These are phyloP conservation scores for Macrophomina phaseolina DNA, from an alignment of 2,329 filamentous ascomycete species.

Conservation along the genomic window DNA sequence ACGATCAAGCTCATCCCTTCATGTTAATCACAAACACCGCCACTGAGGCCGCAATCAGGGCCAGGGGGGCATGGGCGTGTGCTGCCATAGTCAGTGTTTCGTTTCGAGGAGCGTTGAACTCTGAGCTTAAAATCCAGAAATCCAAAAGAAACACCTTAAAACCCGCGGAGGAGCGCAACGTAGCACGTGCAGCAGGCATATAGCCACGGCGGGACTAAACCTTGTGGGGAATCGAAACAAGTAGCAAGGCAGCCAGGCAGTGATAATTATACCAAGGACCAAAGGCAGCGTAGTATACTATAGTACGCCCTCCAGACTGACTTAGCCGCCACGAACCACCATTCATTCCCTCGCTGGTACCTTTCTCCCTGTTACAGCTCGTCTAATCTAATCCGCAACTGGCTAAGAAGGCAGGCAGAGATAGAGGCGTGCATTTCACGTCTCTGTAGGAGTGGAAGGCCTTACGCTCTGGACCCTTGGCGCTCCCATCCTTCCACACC, in stretches of 20 bases:
- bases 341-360: neutral
- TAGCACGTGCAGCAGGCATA: neutral
- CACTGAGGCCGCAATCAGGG: neutral
- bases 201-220: neutral
- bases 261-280: neutral
- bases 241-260: neutral
- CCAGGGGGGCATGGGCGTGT: neutral
- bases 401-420: neutral
- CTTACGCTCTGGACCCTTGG: constrained; percentile 4
- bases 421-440: neutral
- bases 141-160: neutral
- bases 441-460: neutral
- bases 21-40: constrained; percentile 10
- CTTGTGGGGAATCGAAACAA: neutral
- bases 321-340: neutral
- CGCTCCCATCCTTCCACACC: neutral
- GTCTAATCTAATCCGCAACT: neutral
- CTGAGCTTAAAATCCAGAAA: neutral
- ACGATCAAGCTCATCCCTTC: neutral
- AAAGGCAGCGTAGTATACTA: too few species aligned
- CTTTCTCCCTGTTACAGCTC: neutral
- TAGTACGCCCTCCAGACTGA: too few species aligned
- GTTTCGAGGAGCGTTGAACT: neutral
- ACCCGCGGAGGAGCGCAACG: neutral
- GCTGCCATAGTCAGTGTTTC: neutral